These are phyloP conservation scores for Bauhinia variegata DNA, from an alignment of 306 rosid species.

Conservation along the genomic window DNA sequence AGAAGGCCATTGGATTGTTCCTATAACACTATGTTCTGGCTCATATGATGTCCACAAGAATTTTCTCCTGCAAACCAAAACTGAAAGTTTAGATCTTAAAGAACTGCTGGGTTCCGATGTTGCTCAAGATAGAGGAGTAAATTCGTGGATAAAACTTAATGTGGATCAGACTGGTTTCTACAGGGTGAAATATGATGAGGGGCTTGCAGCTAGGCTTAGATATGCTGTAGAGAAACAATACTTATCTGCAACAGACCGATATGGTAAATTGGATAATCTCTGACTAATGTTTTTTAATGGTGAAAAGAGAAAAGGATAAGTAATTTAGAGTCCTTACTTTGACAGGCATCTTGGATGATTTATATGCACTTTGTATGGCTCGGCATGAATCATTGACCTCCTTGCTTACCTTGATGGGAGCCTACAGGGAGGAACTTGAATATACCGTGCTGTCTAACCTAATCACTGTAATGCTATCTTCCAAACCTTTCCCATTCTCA, in stretches of 20 bases:
- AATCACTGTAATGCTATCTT: slow-evolving; percentile 61
- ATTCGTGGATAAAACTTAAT: slow-evolving; percentile 81
- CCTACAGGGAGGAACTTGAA: slow-evolving; percentile 82
- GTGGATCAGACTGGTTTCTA: slow-evolving; percentile 96
- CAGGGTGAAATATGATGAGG: slow-evolving; percentile 87
- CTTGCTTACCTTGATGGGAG: slow-evolving; percentile 77
- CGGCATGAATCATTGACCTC: slow-evolving; percentile 67
- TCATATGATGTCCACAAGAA: slow-evolving; percentile 67
- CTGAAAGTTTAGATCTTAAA: slow-evolving; percentile 58
- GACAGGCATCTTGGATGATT: slow-evolving; percentile 88
- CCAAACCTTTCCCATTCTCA: slow-evolving; percentile 26
- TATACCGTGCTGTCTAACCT: slow-evolving; percentile 83
- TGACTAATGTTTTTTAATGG: not conserved
- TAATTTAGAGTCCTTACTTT: slow-evolving; percentile 37
- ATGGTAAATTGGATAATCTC: slow-evolving; percentile 56
- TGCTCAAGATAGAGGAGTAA: slow-evolving; percentile 33
- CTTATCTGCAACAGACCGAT: slow-evolving; percentile 83
- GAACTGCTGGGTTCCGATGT: slow-evolving; percentile 44
- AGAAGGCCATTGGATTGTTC: slow-evolving; percentile 87
- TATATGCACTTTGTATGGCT: slow-evolving; percentile 84
- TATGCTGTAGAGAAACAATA: slow-evolving; percentile 66
- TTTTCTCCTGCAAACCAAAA: slow-evolving; percentile 68
- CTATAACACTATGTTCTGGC: slow-evolving; percentile 73
- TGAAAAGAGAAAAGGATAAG: slow-evolving; percentile 21
- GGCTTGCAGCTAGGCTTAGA: slow-evolving; percentile 73